Evolutionary conservation across 352 stramenopile species (phyloP).

Genomic region (Pythium grandisporangium): DNA sequence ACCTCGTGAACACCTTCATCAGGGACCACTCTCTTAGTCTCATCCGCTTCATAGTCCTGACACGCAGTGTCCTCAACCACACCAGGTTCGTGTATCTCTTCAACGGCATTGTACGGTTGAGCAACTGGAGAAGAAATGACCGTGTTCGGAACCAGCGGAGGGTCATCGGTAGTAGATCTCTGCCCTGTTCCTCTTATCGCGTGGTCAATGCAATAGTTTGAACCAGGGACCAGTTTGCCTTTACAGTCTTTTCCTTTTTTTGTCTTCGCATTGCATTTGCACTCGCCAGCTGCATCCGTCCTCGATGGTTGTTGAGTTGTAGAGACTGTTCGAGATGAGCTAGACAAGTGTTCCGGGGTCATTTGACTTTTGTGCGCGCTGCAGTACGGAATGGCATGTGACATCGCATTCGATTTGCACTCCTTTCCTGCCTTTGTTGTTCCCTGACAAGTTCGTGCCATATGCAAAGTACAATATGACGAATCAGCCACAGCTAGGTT

Average conservation of each 20-base stretch:
- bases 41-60: no score
- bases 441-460: conserved; percentile 5
- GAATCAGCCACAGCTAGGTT: conserved; percentile 17
- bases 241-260: conserved; percentile 41
- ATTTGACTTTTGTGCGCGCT: background rate
- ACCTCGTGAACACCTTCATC: background rate
- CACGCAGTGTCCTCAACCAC: no score
- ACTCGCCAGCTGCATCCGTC: no score
- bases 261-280: conserved; percentile 11
- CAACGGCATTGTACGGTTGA: no score
- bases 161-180: no score
- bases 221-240: conserved; percentile 12
- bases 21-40: no score
- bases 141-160: no score
- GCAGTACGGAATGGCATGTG: conserved; percentile 5
- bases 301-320: background rate
- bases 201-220: conserved; percentile 33
- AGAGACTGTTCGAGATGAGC: no score
- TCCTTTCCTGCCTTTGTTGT: conserved; percentile 17
- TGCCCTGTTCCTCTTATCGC: background rate
- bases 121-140: no score
- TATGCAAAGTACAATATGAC: conserved; percentile 37
- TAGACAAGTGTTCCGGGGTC: background rate
- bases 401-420: no score
- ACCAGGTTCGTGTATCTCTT: no score